Conservation (phyloP, 805 yeast species). For the Ogataea philodendri region DNA sequence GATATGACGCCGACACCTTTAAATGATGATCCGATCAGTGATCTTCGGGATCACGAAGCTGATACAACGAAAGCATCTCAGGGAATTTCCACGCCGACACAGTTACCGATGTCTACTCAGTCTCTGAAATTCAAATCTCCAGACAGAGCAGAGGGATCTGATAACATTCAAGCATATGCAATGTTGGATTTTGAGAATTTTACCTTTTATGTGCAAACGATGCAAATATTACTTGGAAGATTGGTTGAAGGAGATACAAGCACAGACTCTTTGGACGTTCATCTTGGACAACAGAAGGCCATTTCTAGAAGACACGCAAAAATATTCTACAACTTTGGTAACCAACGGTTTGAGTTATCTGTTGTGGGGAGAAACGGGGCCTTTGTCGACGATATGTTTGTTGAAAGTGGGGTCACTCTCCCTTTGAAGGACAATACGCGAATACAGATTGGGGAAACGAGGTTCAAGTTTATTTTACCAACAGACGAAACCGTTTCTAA, state of each 20-base stretch:
- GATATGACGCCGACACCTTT: slow-evolving; percentile 10
- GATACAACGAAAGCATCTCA: slow-evolving; percentile 7
- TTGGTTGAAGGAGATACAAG: slow-evolving; percentile 64
- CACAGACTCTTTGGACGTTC: slow-evolving; percentile 77
- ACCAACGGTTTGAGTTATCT: slow-evolving; percentile 88
- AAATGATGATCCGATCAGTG: slow-evolving; percentile 3
- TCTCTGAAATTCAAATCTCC: slow-evolving; percentile 30
- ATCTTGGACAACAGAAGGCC: slow-evolving; percentile 87
- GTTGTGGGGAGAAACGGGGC: slow-evolving; percentile 96
- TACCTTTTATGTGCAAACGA: slow-evolving; percentile 93
- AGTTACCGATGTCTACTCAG: slow-evolving; percentile 31
- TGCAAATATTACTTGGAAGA: slow-evolving; percentile 92
- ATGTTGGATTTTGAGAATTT: slow-evolving; percentile 86
- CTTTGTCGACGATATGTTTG: slow-evolving; percentile 86
- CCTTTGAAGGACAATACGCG: slow-evolving; percentile 79
- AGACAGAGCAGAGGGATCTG: slow-evolving; percentile 19
- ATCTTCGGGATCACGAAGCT: not conserved
- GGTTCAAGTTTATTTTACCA: slow-evolving; percentile 85
- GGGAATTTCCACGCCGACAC: slow-evolving; percentile 16
- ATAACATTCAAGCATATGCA: slow-evolving; percentile 59
- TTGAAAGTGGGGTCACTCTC: slow-evolving; percentile 88
- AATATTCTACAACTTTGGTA: slow-evolving; percentile 94
- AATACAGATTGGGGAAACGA: slow-evolving; percentile 90
- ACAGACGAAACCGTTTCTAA: slow-evolving; percentile 42
- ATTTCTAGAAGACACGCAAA: slow-evolving; percentile 93